Conservation (phyloP, 192 early-diverging fungal genomes). For the Backusella sp. region DNA sequence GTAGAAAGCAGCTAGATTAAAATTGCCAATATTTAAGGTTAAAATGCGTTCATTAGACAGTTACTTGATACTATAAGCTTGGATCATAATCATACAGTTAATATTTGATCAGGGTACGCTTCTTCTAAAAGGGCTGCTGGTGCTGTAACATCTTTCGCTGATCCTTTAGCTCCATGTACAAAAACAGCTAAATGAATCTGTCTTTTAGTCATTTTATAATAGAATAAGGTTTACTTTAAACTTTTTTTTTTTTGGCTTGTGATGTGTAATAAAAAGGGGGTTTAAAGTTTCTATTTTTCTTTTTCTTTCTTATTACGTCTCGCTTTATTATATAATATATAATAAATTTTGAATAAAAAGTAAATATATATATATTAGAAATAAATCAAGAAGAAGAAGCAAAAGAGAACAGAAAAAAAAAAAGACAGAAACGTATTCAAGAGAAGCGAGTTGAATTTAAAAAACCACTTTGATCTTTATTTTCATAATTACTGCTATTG, state of each 20-base stretch:
- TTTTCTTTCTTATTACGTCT: neutral
- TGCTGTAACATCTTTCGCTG: neutral
- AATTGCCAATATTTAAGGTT: neutral
- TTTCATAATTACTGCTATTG: neutral
- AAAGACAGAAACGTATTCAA: neutral
- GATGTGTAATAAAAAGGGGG: neutral
- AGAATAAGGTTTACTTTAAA: neutral
- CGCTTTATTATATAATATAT: neutral
- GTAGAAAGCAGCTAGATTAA: neutral
- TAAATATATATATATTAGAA: neutral
- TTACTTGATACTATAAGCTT: neutral
- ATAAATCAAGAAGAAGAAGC: neutral
- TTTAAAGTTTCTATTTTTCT: neutral
- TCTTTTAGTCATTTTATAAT: conserved; percentile 1
- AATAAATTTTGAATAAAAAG: neutral
- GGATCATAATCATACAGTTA: neutral
- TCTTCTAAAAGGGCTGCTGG: neutral
- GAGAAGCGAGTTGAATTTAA: neutral
- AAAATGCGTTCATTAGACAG: neutral
- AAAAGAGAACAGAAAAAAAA: neutral
- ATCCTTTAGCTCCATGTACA: conserved; percentile 3
- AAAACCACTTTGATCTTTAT: neutral
- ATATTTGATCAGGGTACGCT: neutral
- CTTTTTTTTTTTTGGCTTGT: neutral
- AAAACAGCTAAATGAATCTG: conserved; percentile 3